A percentile compares a stretch with the other conserved stretches of the same genome.
Conservation (phyloP, 257 asterid species). For the Solanum habrochaites region DNA sequence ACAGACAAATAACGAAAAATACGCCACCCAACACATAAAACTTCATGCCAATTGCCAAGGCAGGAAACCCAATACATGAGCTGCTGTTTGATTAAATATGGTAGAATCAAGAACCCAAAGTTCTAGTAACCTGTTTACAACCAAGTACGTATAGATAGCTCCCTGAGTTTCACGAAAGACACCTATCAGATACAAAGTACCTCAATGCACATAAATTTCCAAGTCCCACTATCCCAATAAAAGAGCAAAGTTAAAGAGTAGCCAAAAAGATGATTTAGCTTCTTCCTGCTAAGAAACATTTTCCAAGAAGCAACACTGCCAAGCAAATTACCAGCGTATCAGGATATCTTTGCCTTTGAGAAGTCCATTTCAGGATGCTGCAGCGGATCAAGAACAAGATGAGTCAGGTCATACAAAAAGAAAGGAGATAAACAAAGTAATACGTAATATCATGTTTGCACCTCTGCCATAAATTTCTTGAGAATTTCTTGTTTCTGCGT, state of each 20-base stretch:
- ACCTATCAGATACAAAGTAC: neutral
- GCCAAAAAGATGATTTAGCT: neutral
- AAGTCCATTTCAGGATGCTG: constrained; percentile 88
- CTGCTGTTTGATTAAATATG: neutral
- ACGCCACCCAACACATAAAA: neutral
- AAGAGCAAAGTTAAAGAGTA: neutral
- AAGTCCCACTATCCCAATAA: neutral
- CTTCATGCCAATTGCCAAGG: neutral
- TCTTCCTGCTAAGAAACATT: neutral
- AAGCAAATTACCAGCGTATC: neutral
- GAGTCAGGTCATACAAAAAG: neutral
- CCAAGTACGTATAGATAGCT: neutral
- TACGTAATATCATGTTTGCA: neutral
- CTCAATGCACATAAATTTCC: neutral
- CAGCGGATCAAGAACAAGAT: neutral
- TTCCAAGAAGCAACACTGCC: neutral
- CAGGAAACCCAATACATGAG: neutral
- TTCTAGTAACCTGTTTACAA: neutral
- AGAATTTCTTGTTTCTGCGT: constrained; percentile 59
- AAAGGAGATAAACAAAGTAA: neutral
- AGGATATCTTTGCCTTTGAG: constrained; percentile 44
- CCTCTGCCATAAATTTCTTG: constrained; percentile 87
- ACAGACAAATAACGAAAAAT: neutral
- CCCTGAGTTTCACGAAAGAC: neutral
- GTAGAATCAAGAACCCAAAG: neutral